A percentile compares a stretch with the other conserved stretches of the same genome.
phyloP scores from a whole-genome alignment of 495 filamentous ascomycete species.

The Podospora sp. region DNA sequence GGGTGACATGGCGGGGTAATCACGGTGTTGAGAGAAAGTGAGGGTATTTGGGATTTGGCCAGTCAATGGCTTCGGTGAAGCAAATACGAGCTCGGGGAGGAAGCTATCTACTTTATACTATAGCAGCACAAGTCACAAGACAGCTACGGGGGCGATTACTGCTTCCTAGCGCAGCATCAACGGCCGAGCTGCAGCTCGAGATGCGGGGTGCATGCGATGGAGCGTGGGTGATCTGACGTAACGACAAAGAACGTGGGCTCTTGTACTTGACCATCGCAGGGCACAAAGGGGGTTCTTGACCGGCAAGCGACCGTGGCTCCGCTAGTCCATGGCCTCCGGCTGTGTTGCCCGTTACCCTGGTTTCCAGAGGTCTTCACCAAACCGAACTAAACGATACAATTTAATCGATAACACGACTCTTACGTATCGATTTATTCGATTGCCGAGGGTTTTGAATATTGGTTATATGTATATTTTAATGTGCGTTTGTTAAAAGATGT shows the following conservation, averaged over 20 bases:
- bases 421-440: no score
- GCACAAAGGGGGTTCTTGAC: neutral
- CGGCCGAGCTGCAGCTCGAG: neutral
- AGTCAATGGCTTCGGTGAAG: neutral
- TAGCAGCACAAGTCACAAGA: neutral
- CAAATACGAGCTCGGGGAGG: neutral
- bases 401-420: no score
- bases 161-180: neutral
- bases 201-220: neutral
- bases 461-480: no score
- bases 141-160: neutral
- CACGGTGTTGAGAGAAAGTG: neutral
- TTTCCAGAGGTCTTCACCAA: no score
- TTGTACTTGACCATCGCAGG: neutral
- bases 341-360: no score
- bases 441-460: no score
- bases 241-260: conserved; percentile 9
- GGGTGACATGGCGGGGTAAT: neutral
- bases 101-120: neutral
- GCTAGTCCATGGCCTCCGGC: no score
- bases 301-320: no score
- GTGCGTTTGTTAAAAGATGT: no score
- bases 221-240: conserved; percentile 16
- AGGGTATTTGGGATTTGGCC: neutral
- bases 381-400: no score